Evolutionary conservation across 2,329 filamentous ascomycete genomes (phyloP).

Genomic region (Xylariaceae sp.): DNA sequence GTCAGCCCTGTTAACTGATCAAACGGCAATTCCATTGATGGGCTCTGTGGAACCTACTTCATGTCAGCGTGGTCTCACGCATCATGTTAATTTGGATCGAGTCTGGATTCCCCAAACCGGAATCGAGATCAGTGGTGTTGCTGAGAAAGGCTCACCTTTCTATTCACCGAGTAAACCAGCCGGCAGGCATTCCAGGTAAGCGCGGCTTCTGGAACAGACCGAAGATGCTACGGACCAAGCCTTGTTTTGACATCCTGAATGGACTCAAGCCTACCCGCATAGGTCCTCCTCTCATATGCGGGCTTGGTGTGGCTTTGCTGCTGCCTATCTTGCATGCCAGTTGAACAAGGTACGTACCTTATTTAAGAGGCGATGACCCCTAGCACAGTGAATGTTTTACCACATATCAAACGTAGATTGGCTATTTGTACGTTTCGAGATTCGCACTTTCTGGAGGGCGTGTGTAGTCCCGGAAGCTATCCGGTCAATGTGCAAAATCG

Average conservation of each 20-base stretch:
- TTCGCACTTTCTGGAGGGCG: neutral
- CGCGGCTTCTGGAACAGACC: constrained; percentile 3
- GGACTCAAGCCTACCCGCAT: neutral
- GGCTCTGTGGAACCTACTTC: too few relatives aligned
- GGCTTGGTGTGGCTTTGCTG: constrained; percentile 15
- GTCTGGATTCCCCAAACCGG: too few relatives aligned
- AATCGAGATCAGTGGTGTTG: too few relatives aligned
- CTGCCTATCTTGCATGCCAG: constrained; percentile 5
- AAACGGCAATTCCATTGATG: too few relatives aligned
- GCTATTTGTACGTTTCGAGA: constrained; percentile 4
- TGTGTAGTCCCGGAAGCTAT: constrained; percentile 12
- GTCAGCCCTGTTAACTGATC: constrained; percentile 13
- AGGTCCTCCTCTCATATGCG: neutral
- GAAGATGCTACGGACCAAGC: neutral
- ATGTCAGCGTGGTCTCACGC: too few relatives aligned
- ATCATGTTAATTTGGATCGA: too few relatives aligned
- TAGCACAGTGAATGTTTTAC: constrained; percentile 6
- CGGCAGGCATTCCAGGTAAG: constrained; percentile 9
- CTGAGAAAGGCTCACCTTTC: neutral
- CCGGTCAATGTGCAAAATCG: neutral
- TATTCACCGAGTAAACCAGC: constrained; percentile 12
- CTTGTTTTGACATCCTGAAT: neutral
- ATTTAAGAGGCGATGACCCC: constrained; percentile 14
- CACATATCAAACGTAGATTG: neutral
- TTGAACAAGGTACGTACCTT: constrained; percentile 1